Conservation (phyloP, 148 eudicot genomes). For the Silene conica region DNA sequence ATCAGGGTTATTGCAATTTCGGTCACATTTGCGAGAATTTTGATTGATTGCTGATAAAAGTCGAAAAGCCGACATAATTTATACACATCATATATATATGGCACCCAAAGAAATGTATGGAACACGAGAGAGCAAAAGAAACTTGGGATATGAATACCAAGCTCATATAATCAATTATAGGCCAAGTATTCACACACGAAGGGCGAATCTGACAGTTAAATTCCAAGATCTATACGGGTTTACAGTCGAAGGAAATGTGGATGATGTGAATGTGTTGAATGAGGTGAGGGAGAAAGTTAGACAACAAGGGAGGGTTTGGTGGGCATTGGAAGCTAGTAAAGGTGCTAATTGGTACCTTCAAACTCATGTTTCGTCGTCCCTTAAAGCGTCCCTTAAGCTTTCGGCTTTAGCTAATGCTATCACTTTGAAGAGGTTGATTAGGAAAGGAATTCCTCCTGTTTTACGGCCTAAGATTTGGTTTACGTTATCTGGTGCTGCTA, state of each 20-base stretch:
- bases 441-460: conserved; percentile 86
- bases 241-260: conserved; percentile 92
- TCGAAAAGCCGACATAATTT: background rate
- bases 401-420: conserved; percentile 73
- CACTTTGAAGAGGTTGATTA: conserved; percentile 71
- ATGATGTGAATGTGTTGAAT: conserved; percentile 95
- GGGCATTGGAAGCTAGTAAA: conserved; percentile 86
- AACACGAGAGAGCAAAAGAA: conserved; percentile 47
- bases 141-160: conserved; percentile 51
- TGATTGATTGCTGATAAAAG: background rate
- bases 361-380: conserved; percentile 49
- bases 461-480: conserved; percentile 92
- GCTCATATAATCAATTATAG: conserved; percentile 60
- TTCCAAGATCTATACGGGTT: conserved; percentile 90
- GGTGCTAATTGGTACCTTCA: conserved; percentile 93
- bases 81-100: background rate
- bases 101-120: conserved; percentile 48
- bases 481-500: conserved; percentile 87
- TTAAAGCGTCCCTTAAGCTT: conserved; percentile 69
- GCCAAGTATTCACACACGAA: conserved; percentile 86
- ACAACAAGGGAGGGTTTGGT: conserved; percentile 89
- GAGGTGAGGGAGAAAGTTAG: conserved; percentile 94
- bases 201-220: conserved; percentile 86
- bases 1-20: no score
- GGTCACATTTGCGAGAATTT: background rate